Conservation (phyloP, 2,329 filamentous ascomycete species). For the Calonectria fujianensis region DNA sequence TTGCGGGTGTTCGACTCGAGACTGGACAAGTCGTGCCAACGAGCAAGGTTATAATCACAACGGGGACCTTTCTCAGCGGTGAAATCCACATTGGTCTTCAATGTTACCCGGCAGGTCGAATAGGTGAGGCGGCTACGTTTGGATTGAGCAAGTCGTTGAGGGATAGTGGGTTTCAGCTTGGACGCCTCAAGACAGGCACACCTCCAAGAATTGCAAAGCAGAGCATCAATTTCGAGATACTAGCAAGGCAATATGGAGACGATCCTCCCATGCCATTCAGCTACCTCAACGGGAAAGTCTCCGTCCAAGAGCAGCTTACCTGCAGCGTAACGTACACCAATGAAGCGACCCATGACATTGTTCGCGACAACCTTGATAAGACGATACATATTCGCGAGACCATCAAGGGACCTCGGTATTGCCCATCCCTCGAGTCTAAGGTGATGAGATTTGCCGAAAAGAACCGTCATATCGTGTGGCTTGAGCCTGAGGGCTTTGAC, state of each 20-base stretch:
- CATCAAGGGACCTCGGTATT: slow-evolving; percentile 95
- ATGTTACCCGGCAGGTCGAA: slow-evolving; percentile 88
- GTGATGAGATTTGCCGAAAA: slow-evolving; percentile 91
- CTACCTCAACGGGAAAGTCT: slow-evolving; percentile 86
- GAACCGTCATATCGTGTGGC: slow-evolving; percentile 91
- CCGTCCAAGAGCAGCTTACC: slow-evolving; percentile 87
- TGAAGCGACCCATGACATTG: slow-evolving; percentile 85
- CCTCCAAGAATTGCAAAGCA: slow-evolving; percentile 89
- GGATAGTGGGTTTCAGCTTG: slow-evolving; percentile 91
- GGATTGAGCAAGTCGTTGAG: slow-evolving; percentile 92
- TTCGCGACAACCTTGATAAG: slow-evolving; percentile 93
- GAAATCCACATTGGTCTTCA: slow-evolving; percentile 97
- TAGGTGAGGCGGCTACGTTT: slow-evolving; percentile 95
- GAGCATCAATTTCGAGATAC: slow-evolving; percentile 84
- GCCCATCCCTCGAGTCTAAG: slow-evolving; percentile 96
- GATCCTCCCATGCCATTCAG: slow-evolving; percentile 93
- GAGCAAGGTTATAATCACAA: slow-evolving; percentile 92
- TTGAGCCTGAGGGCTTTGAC: slow-evolving; percentile 96
- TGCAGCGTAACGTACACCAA: slow-evolving; percentile 95
- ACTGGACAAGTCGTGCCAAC: slow-evolving; percentile 89
- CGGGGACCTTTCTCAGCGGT: slow-evolving; percentile 94
- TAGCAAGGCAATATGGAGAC: slow-evolving; percentile 87
- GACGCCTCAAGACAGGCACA: slow-evolving; percentile 95
- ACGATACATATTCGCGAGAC: slow-evolving; percentile 97
- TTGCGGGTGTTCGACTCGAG: slow-evolving; percentile 90